Base-by-base conservation (phyloP, 441 rosid genomes). In the Daphne laureola region DNA sequence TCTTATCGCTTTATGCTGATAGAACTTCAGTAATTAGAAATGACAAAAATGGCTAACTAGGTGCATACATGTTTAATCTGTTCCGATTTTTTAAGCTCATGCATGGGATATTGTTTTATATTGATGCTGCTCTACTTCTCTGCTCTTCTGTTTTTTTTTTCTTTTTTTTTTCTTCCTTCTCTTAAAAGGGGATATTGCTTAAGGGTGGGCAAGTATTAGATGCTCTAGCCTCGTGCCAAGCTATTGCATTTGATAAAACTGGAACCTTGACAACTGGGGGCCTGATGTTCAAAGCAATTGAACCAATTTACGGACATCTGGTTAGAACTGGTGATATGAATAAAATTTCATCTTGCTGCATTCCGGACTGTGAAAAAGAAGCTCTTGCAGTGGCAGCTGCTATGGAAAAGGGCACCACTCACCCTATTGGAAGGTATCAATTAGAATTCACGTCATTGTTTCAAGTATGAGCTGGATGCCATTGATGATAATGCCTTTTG, bases 371-470 rank as follows among this genome's bases (percentile, higher is more conserved):
- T 75, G 97, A 90, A 71, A 79, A 77, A 58, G 91, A 90, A 80
- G 97, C 97, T 62, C 94, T 90, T 53, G 97, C 96, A 31, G 88
- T 90, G 26, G 97, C 97, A 16, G 88, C 97, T 71, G 96, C 97
- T 3, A 83, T 90, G 97, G 96, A 90, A 73, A 90, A 84, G 83
- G 97, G 97, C 51, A 87, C 97, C 40, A 90, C 97, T 53, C 97
- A 90, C 65, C 97, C 97, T 55, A 90, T 90, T 64, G 97, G 97
- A 73, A 90, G 97, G 96, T 84, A 75, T 59, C 58, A 44, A 47
- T 38, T 12, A 27, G 16, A 38, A 31, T 12, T 27, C 5, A 17
- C 12, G 17, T 35, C 40, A 23, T 49, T 41, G 12, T 41, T 31
- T n/a, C 45, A 18, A 43, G 49, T 12, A 26, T 59, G 31, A 7